Evolutionary conservation across 2,329 filamentous ascomycete species (phyloP), one percentile per base, ranked within the genome.

Genomic region (Aspergillus ochraceus): DNA sequence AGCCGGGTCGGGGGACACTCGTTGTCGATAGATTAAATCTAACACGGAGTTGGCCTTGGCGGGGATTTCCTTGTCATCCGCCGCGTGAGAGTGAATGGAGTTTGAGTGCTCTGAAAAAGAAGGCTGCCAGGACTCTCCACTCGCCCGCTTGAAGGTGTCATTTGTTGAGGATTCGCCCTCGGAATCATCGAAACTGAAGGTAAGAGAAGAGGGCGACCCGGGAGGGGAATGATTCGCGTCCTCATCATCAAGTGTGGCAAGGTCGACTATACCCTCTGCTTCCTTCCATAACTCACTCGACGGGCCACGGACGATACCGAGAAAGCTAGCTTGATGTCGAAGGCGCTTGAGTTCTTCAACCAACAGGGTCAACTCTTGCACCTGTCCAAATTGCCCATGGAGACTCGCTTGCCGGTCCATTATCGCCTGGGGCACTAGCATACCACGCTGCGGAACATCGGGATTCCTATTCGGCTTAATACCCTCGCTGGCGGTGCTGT

Each of bases 311-410:
- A 86, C 69, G 58, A 88, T 79, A 49, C 81, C 79, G 49, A 88
- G 75, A 45, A 77, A 72, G 42, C 79, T 78, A 22, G 84, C 86
- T 57, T 84, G 82, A 50, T 82, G 75, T 22, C 83, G 81, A 59
- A 88, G 79, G 55, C 86, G 84, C 68, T 87, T 88, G 39, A 89
- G 76, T 65, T 88, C 86, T 71, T 88, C 86, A 49, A 89, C 88
- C 19, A 88, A 71, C 10, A 88, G 69, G 4, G 86, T 87, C 74
- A 88, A 82, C 71, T 89, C 86, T 61, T 85, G 82, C 29, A 89
- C 80, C 49, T 88, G 81, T 30, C 85, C 82, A 63, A 88, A 88
- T 68, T 89, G 87, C 19, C 85, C 84, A 57, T 88, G 82, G 4
- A 89, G 84, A 64, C 86, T 88, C 58, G 83, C 84, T 70, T 89